phyloP scores from a whole-genome alignment of 768 basidiomycete species.

The Suillus fuscotomentosus region DNA sequence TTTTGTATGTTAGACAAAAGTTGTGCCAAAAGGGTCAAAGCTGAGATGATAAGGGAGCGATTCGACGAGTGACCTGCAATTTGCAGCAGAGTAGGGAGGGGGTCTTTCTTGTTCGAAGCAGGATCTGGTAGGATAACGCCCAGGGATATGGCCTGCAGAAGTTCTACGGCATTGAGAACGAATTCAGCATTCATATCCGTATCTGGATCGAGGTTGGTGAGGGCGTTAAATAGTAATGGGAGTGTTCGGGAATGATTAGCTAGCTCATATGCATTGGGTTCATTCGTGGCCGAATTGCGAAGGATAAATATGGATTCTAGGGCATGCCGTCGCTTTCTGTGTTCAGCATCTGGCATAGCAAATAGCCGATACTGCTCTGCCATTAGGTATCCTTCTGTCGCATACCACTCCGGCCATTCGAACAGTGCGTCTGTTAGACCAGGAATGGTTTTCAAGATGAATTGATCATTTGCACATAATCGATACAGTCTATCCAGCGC shows the following conservation, averaged over 20 bases:
- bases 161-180: slow-evolving; percentile 66
- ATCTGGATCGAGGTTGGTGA: slow-evolving; percentile 58
- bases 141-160: slow-evolving; percentile 62
- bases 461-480: slow-evolving; percentile 76
- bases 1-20: slow-evolving; percentile 65
- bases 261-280: slow-evolving; percentile 64
- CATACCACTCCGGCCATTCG: slow-evolving; percentile 87
- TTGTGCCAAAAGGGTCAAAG: slow-evolving; percentile 57
- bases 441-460: slow-evolving; percentile 67
- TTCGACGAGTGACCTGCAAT: slow-evolving; percentile 62
- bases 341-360: slow-evolving; percentile 47
- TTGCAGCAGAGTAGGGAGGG: slow-evolving; percentile 54
- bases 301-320: slow-evolving; percentile 83
- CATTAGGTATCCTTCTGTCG: slow-evolving; percentile 54
- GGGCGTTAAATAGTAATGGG: slow-evolving; percentile 61
- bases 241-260: slow-evolving; percentile 58
- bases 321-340: slow-evolving; percentile 69
- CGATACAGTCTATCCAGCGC: slow-evolving; percentile 84
- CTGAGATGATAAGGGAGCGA: slow-evolving; percentile 70
- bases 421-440: slow-evolving; percentile 83
- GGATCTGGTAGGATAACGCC: slow-evolving; percentile 37
- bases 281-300: slow-evolving; percentile 78
- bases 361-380: slow-evolving; percentile 51
- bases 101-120: slow-evolving; percentile 41
- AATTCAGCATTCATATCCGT: slow-evolving; percentile 74